Evolutionary conservation across 2,329 filamentous ascomycete genomes (phyloP).

Genomic region (Sarocladiaceae sp.): DNA sequence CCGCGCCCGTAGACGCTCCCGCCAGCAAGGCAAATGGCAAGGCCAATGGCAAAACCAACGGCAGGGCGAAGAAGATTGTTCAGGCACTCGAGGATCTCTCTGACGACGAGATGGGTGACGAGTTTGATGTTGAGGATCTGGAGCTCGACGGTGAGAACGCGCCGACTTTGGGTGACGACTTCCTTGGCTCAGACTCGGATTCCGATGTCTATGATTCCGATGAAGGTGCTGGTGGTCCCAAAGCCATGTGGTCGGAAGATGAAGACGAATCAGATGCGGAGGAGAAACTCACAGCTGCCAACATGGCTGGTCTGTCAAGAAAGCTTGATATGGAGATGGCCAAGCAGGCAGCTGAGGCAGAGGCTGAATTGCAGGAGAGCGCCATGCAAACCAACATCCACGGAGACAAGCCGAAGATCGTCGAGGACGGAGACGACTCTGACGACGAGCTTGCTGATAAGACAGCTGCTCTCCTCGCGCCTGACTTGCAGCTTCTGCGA

Average conservation of each 20-base stretch:
- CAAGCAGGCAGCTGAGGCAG: constrained; percentile 75
- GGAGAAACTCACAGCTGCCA: constrained; percentile 88
- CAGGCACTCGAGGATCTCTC: constrained; percentile 41
- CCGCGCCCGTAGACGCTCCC: constrained; percentile 24
- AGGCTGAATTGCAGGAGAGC: constrained; percentile 79
- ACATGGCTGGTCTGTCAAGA: constrained; percentile 86
- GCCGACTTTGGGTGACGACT: constrained; percentile 50
- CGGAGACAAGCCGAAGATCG: constrained; percentile 65
- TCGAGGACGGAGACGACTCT: constrained; percentile 56
- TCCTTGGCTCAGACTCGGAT: constrained; percentile 51
- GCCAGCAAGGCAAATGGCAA: constrained; percentile 29
- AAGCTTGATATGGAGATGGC: constrained; percentile 77
- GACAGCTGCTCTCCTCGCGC: constrained; percentile 65
- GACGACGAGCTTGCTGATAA: constrained; percentile 57
- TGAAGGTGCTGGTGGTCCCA: constrained; percentile 44
- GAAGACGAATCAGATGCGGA: constrained; percentile 85
- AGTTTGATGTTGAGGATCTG: constrained; percentile 43
- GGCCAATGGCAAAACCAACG: constrained; percentile 33
- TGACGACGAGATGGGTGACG: constrained; percentile 35
- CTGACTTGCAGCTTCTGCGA: constrained; percentile 84
- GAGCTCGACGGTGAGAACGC: constrained; percentile 39
- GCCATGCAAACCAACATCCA: constrained; percentile 92
- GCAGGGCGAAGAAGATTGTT: constrained; percentile 18
- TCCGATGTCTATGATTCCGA: constrained; percentile 69
- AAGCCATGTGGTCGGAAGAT: constrained; percentile 88